Conservation (phyloP, 768 basidiomycete species). For the Kwoniella dendrophila region DNA sequence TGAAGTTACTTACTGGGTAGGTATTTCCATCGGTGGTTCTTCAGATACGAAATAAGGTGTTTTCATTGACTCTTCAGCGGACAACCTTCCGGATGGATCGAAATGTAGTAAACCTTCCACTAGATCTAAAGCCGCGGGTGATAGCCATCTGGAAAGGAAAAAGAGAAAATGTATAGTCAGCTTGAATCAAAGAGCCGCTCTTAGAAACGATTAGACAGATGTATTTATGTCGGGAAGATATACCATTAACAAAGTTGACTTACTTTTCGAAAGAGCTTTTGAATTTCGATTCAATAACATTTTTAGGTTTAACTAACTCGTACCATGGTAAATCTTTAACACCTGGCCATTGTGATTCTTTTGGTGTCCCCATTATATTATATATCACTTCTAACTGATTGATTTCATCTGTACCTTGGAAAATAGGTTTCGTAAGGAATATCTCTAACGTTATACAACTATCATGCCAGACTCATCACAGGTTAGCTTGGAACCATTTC, state of each 20-base stretch:
- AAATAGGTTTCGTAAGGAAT: conserved; percentile 92
- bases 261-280: conserved; percentile 83
- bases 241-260: no score
- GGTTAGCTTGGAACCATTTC: neutral
- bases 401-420: conserved; percentile 97
- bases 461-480: neutral
- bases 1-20: conserved; percentile 68
- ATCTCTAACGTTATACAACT: conserved; percentile 99
- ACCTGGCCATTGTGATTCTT: conserved; percentile 76
- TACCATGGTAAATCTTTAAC: conserved; percentile 91
- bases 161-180: neutral
- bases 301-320: conserved; percentile 91
- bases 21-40: conserved; percentile 70
- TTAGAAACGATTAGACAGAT: neutral
- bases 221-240: no score
- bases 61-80: conserved; percentile 76
- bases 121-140: conserved; percentile 81
- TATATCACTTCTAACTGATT: conserved; percentile 94
- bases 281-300: conserved; percentile 72
- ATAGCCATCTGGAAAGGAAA: conserved; percentile 81
- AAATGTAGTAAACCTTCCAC: conserved; percentile 79
- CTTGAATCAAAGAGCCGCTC: neutral
- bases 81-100: conserved; percentile 74
- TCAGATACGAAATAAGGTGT: conserved; percentile 83
- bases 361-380: conserved; percentile 83